A percentile compares a stretch with the other conserved stretches of the same genome.
Evolutionary conservation across 352 stramenopile genomes (phyloP).

Genomic region (Ophiocytium majus): DNA sequence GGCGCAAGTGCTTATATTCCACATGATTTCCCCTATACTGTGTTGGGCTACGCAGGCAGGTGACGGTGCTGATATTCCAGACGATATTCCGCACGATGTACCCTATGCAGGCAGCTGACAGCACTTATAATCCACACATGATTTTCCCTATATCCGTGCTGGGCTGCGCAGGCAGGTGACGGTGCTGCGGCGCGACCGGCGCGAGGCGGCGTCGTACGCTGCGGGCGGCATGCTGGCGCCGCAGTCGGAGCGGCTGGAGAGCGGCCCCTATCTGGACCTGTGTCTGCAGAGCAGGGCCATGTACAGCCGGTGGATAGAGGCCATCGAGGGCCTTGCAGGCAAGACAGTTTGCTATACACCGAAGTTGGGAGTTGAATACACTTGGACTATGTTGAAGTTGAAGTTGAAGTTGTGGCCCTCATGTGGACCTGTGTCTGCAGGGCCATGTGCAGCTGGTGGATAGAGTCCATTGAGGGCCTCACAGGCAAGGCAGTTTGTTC

Average conservation of each 20-base stretch:
- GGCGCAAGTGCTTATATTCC: too few species aligned
- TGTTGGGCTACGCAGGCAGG: too few species aligned
- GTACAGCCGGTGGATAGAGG: constrained; percentile 52
- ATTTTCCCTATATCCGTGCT: too few species aligned
- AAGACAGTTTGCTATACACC: too few species aligned
- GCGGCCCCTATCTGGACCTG: constrained; percentile 56
- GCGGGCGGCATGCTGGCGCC: constrained; percentile 60
- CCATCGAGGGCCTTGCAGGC: constrained; percentile 52
- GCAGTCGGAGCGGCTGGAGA: constrained; percentile 57
- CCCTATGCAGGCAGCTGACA: too few species aligned
- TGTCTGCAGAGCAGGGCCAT: constrained; percentile 54
- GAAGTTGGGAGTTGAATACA: too few species aligned
- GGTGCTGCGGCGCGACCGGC: constrained; percentile 51
- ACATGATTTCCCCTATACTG: too few species aligned
- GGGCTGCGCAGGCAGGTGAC: constrained; percentile 48
- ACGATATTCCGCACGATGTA: too few species aligned
- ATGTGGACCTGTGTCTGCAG: constrained; percentile 59
- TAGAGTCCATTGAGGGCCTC: constrained; percentile 47
- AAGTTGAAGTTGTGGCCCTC: too few species aligned
- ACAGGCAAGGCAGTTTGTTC: constrained; percentile 24
- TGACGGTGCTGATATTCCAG: too few species aligned
- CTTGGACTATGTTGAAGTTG: too few species aligned
- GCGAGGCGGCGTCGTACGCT: constrained; percentile 53
- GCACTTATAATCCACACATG: too few species aligned
- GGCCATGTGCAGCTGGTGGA: constrained; percentile 54